phyloP scores from a whole-genome alignment of 2,329 filamentous ascomycete genomes.

The Paracoccidioides lutzii region DNA sequence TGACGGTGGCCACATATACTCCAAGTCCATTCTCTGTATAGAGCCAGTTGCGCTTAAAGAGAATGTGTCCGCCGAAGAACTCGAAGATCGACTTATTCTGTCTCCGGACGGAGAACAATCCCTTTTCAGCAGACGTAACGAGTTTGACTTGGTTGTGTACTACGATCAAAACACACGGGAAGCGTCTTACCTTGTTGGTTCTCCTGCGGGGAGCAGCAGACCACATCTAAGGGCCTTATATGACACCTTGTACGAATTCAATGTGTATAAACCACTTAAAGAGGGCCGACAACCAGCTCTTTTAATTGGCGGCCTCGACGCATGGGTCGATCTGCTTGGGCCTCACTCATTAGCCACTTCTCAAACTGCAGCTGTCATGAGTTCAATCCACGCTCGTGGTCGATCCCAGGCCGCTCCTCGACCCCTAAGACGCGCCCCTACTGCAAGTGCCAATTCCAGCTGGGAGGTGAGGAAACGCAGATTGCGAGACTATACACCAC shows the following conservation, averaged over 20 bases:
- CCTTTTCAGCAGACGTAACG: slow-evolving; percentile 57
- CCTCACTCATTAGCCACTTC: slow-evolving; percentile 48
- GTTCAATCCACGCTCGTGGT: slow-evolving; percentile 29
- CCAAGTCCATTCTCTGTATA: slow-evolving; percentile 73
- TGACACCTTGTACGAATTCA: slow-evolving; percentile 72
- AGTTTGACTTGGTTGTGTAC: slow-evolving; percentile 79
- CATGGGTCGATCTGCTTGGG: slow-evolving; percentile 78
- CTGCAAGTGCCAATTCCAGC: slow-evolving; percentile 38
- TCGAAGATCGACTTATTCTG: slow-evolving; percentile 39
- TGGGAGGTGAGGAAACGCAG: slow-evolving; percentile 44
- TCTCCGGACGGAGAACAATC: slow-evolving; percentile 49
- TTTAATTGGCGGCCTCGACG: slow-evolving; percentile 67
- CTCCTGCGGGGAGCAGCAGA: slow-evolving; percentile 32
- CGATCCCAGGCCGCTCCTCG: slow-evolving; percentile 26
- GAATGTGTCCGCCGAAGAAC: slow-evolving; percentile 50
- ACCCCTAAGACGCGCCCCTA: slow-evolving; percentile 40
- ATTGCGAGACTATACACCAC: slow-evolving; percentile 51
- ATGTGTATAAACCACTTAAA: slow-evolving; percentile 60
- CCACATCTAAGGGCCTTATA: slow-evolving; percentile 58
- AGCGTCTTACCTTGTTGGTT: slow-evolving; percentile 42
- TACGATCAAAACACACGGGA: slow-evolving; percentile 62
- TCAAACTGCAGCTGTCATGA: slow-evolving; percentile 40
- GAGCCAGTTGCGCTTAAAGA: slow-evolving; percentile 67
- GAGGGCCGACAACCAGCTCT: slow-evolving; percentile 57
- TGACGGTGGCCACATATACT: slow-evolving; percentile 79